phyloP scores from a whole-genome alignment of 352 stramenopile species.

The Pythium pyrilobum region DNA sequence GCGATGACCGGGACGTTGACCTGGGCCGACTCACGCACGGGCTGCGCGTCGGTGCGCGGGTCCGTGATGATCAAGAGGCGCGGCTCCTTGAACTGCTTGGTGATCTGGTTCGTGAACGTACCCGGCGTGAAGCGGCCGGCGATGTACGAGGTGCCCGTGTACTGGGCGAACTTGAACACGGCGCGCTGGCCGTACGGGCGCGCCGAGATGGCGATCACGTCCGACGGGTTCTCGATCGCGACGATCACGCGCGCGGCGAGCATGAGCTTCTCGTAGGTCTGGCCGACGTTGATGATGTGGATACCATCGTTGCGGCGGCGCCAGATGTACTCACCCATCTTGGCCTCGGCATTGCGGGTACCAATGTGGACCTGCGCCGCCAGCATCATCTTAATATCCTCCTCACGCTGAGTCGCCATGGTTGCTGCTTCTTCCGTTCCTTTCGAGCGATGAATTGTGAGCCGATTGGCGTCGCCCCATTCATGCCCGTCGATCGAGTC shows the following conservation, averaged over 20 bases:
- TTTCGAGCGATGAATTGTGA: slow-evolving; percentile 52
- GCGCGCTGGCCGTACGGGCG: slow-evolving; percentile 99
- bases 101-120: slow-evolving; percentile 99
- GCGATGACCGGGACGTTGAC: slow-evolving; percentile 99
- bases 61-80: slow-evolving; percentile 99
- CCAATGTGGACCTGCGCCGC: slow-evolving; percentile 99
- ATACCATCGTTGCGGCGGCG: slow-evolving; percentile 97
- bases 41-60: slow-evolving; percentile 96
- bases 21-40: slow-evolving; percentile 98
- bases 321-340: slow-evolving; percentile 99
- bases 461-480: background rate
- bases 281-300: slow-evolving; percentile 99
- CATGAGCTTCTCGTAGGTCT: slow-evolving; percentile 99
- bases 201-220: slow-evolving; percentile 99
- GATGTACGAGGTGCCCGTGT: slow-evolving; percentile 98
- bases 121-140: slow-evolving; percentile 99
- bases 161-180: slow-evolving; percentile 99
- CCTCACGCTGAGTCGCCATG: slow-evolving; percentile 92
- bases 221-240: slow-evolving; percentile 99
- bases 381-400: slow-evolving; percentile 99
- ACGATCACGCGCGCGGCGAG: slow-evolving; percentile 99
- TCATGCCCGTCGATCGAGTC: background rate
- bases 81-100: slow-evolving; percentile 99
- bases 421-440: slow-evolving; percentile 40
- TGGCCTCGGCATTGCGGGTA: slow-evolving; percentile 98